phyloP scores from a whole-genome alignment of 176 grass and related monocot genomes.

The Pharus latifolius region DNA sequence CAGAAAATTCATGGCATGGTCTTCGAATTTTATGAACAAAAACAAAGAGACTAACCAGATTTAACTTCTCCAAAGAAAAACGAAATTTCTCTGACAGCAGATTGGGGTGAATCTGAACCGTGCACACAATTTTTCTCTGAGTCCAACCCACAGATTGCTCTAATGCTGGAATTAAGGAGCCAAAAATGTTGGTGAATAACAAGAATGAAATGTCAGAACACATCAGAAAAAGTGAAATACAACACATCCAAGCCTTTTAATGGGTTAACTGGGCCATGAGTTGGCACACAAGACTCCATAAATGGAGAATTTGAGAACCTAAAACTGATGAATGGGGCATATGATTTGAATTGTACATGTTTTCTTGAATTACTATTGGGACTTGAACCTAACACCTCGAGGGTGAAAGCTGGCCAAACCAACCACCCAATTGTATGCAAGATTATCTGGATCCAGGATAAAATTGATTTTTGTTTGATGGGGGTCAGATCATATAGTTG shows the following conservation, averaged over 20 bases:
- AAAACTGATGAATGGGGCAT: too few species aligned
- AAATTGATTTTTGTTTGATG: too few species aligned
- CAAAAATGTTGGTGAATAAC: not conserved
- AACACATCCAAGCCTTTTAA: not conserved
- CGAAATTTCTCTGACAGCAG: conserved; percentile 69
- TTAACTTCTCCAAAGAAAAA: conserved; percentile 64
- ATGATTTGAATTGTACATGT: too few species aligned
- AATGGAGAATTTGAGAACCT: too few species aligned
- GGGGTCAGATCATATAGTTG: too few species aligned
- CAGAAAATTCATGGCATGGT: not conserved
- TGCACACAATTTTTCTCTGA: conserved; percentile 84
- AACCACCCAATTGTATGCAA: too few species aligned
- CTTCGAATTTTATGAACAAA: not conserved
- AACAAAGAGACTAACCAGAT: conserved; percentile 36
- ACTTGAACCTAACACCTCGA: too few species aligned
- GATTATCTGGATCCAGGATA: too few species aligned
- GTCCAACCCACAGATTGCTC: conserved; percentile 76
- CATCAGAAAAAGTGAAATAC: not conserved
- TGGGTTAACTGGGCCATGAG: not conserved
- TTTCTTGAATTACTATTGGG: too few species aligned
- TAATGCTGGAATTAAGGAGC: conserved; percentile 50
- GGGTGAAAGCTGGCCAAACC: too few species aligned
- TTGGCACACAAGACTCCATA: too few species aligned
- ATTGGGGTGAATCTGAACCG: conserved; percentile 78
- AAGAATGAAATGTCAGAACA: not conserved